Conservation (phyloP, 768 basidiomycete species). For the Mycena kentingensis region DNA sequence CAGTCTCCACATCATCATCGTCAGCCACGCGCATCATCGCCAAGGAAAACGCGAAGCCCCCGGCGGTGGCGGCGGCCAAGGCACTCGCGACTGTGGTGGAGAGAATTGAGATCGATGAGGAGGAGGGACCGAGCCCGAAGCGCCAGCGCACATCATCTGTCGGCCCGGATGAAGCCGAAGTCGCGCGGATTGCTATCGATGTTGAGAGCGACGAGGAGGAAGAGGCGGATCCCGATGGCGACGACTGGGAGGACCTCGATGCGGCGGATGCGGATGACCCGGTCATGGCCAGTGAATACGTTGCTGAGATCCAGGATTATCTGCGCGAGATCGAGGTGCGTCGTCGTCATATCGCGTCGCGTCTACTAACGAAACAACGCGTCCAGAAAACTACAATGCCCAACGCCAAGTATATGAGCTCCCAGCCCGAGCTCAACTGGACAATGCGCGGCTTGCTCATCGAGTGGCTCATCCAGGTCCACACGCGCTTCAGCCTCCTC, state of each 20-base stretch:
- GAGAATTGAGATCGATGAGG: constrained; percentile 8
- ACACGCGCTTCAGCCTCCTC: constrained; percentile 79
- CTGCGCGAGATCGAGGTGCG: constrained; percentile 79
- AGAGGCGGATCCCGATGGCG: constrained; percentile 51
- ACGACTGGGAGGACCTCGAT: constrained; percentile 84
- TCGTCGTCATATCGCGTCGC: neutral
- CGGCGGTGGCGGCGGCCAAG: neutral
- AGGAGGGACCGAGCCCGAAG: constrained; percentile 9
- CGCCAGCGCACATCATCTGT: constrained; percentile 30
- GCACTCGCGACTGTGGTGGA: neutral
- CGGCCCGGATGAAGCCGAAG: constrained; percentile 39
- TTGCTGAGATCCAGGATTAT: constrained; percentile 84
- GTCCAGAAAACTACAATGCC: constrained; percentile 73
- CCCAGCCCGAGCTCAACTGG: constrained; percentile 84
- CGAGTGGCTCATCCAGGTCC: constrained; percentile 94
- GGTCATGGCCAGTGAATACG: constrained; percentile 90
- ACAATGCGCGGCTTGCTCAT: constrained; percentile 85
- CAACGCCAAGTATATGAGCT: constrained; percentile 81
- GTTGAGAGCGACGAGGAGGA: constrained; percentile 40
- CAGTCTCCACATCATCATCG: neutral
- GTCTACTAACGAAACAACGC: neutral
- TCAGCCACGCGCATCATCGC: neutral
- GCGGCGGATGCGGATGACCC: constrained; percentile 88
- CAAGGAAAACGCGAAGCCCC: neutral
- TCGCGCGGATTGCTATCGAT: constrained; percentile 38